A percentile compares a stretch with the other conserved stretches of the same genome.
Evolutionary conservation across 495 filamentous ascomycete genomes (phyloP).

Genomic region (Talaromyces borbonicus): DNA sequence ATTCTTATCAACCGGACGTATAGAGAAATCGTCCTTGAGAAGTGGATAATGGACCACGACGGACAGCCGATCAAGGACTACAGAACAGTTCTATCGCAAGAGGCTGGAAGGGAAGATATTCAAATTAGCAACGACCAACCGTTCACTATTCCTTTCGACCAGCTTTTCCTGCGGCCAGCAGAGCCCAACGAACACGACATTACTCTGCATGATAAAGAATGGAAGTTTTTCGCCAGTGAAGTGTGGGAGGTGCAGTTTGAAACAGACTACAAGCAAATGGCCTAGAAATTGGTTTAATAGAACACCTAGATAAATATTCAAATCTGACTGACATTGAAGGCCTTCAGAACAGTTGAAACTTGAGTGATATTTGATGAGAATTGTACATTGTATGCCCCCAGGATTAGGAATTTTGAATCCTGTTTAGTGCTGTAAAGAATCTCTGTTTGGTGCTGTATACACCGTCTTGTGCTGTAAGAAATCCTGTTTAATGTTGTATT

Average conservation of each 20-base stretch:
- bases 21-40: constrained; percentile 6
- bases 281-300: not conserved
- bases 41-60: not conserved
- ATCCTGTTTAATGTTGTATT: too few relatives aligned
- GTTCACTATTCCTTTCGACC: not conserved
- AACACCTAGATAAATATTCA: constrained; percentile 9
- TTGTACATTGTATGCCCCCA: too few relatives aligned
- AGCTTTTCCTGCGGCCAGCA: constrained; percentile 2
- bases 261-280: not conserved
- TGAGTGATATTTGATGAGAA: too few relatives aligned
- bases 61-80: not conserved
- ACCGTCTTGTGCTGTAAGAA: too few relatives aligned
- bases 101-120: not conserved
- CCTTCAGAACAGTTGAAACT: too few relatives aligned
- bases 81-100: not conserved
- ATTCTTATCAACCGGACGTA: not conserved
- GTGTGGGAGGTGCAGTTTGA: constrained; percentile 2
- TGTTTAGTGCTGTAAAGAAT: too few relatives aligned
- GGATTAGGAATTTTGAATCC: too few relatives aligned
- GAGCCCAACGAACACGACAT: not conserved
- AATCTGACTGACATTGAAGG: too few relatives aligned
- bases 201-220: not conserved
- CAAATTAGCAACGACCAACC: not conserved
- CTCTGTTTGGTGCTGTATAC: too few relatives aligned
- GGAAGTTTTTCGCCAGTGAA: not conserved